Base-by-base conservation (phyloP, 352 stramenopile species). In the Discostella stelligera region DNA sequence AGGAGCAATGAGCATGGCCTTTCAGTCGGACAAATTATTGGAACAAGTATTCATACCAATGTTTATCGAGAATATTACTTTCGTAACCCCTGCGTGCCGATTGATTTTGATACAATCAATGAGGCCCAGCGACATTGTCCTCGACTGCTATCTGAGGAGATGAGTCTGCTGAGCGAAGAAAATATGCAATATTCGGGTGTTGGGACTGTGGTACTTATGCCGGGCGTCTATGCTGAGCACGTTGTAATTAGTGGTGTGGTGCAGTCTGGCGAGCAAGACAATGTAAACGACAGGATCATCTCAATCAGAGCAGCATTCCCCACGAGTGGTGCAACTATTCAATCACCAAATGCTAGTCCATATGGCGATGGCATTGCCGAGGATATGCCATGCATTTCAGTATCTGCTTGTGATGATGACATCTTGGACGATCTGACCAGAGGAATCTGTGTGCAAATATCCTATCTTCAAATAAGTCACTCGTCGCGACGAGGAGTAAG, bases 251-350 rank as follows among this genome's bases (percentile, higher is more conserved):
- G 66, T 9, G 74, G 61, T 20, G 60, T 70, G 55, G 0, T 16
- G 14, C 62, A 30, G 64, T 44, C 39, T 20, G 41, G 59, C 10
- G 66, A 66, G 20, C 49, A 61, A 21, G 32, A 41, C 32, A 62
- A 11, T 21, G 37, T 62, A 6, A 49, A 71, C 48, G 65, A 55
- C 53, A 49, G 49, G 21, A 16, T 82, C 14, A 30, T n/a, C n/a
- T n/a, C 68, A n/a, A 74, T 82, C 32, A 60, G 74, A 13, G 74
- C 74, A 25, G 52, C 66, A 7, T 77, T 82, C 49, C 74, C 74
- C 27, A 20, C 2, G 27, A 41, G 62, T 48, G 74, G 74, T 9
- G 74, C 74, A 0, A 67, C 74, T n/a, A 63, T 82, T 71, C 20
- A 66, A 63, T 13, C 3, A 32, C 7, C 39, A n/a, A 48, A 69